Percentiles rank a stretch among this genome's conserved stretches.
Conservation (phyloP, 495 filamentous ascomycete genomes). For the Tetracladium setigerum region DNA sequence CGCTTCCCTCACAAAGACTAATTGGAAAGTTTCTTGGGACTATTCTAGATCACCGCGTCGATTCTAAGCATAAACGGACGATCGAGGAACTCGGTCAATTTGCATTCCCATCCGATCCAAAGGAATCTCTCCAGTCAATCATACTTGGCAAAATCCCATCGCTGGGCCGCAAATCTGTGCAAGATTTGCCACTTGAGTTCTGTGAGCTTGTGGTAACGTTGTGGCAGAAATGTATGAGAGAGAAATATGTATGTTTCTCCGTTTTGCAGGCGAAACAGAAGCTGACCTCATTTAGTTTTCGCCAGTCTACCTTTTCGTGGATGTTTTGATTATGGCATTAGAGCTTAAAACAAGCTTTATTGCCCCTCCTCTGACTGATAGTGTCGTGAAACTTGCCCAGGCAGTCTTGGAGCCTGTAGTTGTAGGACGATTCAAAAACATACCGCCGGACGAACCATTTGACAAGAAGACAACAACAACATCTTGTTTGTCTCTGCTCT, state of each 20-base stretch:
- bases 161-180: slow-evolving; percentile 8
- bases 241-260: slow-evolving; percentile 15
- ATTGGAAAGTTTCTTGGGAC: slow-evolving; percentile 18
- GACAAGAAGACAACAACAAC: slow-evolving; percentile 15
- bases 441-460: neutral
- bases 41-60: slow-evolving; percentile 18
- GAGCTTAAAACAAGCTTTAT: slow-evolving; percentile 18
- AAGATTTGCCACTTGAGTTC: slow-evolving; percentile 16
- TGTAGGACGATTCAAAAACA: slow-evolving; percentile 13
- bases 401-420: slow-evolving; percentile 15
- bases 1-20: neutral
- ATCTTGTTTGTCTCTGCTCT: slow-evolving; percentile 17
- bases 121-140: slow-evolving; percentile 18
- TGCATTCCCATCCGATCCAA: slow-evolving; percentile 13
- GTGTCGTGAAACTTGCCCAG: slow-evolving; percentile 17
- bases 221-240: slow-evolving; percentile 18
- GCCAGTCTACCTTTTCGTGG: slow-evolving; percentile 20
- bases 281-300: slow-evolving; percentile 5
- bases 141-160: slow-evolving; percentile 16
- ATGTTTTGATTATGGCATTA: slow-evolving; percentile 16
- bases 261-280: neutral
- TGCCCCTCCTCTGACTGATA: slow-evolving; percentile 14
- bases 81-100: slow-evolving; percentile 19
- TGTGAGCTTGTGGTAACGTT: slow-evolving; percentile 19
- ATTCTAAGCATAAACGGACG: slow-evolving; percentile 12